phyloP scores from a whole-genome alignment of 192 early-diverging fungal species.

The Umbelopsis sp. region DNA sequence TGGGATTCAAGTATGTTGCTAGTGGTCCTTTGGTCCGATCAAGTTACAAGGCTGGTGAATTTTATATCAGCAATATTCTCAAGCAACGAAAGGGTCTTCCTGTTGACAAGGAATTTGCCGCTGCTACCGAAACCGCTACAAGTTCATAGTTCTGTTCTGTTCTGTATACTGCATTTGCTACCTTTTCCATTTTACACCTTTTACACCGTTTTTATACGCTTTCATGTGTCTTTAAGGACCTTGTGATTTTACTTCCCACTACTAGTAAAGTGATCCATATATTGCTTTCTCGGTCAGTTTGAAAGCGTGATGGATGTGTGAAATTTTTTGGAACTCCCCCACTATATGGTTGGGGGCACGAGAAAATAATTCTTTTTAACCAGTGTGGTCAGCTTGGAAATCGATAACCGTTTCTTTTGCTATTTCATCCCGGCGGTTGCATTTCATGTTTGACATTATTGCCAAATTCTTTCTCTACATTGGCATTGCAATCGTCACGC shows the following conservation, averaged over 20 bases:
- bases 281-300: background rate
- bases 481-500: conserved; percentile 12
- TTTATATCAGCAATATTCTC: conserved; percentile 90
- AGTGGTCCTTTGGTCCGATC: conserved; percentile 93
- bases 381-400: too few species aligned
- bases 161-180: too few species aligned
- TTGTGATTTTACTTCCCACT: background rate
- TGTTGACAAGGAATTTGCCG: conserved; percentile 5
- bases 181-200: too few species aligned
- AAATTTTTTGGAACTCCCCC: too few species aligned
- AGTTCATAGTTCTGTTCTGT: background rate
- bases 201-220: background rate
- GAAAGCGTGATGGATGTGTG: too few species aligned
- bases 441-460: conserved; percentile 6
- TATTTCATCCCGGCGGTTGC: too few species aligned
- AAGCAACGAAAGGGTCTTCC: conserved; percentile 46
- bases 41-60: conserved; percentile 97
- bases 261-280: background rate
- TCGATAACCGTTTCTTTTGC: too few species aligned
- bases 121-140: background rate
- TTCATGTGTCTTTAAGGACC: background rate
- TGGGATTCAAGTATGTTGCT: conserved; percentile 97
- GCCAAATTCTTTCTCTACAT: conserved; percentile 9
- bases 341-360: too few species aligned
- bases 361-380: too few species aligned